phyloP scores from a whole-genome alignment of 257 asterid genomes.

The Cordia subcordata region DNA sequence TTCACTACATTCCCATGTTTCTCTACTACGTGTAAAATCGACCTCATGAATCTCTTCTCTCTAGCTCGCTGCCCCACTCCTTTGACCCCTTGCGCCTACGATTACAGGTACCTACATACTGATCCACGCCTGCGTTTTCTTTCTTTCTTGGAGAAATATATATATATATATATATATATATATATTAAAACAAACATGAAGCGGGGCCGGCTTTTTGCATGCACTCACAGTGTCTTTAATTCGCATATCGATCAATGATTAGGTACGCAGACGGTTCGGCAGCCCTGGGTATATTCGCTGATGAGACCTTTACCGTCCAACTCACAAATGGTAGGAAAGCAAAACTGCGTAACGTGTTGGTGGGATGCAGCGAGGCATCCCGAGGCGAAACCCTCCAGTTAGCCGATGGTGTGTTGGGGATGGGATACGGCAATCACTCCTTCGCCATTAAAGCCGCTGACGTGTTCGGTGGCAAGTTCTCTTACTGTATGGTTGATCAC shows the following conservation, averaged over 20 bases:
- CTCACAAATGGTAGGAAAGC: constrained; percentile 24
- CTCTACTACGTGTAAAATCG: constrained; percentile 34
- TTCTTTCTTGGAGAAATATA: too few species aligned
- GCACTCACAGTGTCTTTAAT: too few species aligned
- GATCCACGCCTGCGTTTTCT: too few species aligned
- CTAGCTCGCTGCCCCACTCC: constrained; percentile 42
- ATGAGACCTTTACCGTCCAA: constrained; percentile 37
- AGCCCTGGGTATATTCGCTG: constrained; percentile 42
- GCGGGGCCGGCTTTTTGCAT: too few species aligned
- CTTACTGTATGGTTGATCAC: constrained; percentile 63
- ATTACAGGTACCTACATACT: constrained; percentile 39
- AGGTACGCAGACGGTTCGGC: constrained; percentile 56
- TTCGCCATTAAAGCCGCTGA: constrained; percentile 33
- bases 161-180: too few species aligned
- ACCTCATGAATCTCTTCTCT: constrained; percentile 44
- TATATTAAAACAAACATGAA: too few species aligned
- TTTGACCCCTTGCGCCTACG: constrained; percentile 44
- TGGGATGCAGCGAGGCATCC: constrained; percentile 44
- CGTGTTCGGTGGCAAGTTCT: constrained; percentile 47
- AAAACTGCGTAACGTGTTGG: constrained; percentile 30
- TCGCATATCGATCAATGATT: too few species aligned
- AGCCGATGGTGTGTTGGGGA: constrained; percentile 51
- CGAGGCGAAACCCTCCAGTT: constrained; percentile 27
- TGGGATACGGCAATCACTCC: constrained; percentile 51
- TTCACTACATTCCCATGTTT: constrained; percentile 50